Evolutionary conservation across 805 yeast genomes (phyloP).

Genomic region (Priceomyces melissophilus): DNA sequence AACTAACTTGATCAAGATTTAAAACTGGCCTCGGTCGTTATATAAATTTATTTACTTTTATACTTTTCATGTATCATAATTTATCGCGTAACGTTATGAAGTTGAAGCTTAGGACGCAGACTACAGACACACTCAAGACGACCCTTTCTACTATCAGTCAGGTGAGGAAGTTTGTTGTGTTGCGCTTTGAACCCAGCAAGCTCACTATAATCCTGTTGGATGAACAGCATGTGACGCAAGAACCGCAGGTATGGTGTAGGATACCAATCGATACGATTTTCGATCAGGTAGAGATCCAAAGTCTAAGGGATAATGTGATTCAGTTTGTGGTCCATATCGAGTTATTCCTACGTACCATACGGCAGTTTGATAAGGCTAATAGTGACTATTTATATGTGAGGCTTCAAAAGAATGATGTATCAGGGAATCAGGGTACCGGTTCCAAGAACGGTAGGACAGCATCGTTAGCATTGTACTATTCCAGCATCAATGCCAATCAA

Average conservation of each 20-base stretch:
- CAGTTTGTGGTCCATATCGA: constrained; percentile 63
- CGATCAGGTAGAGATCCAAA: constrained; percentile 48
- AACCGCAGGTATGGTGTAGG: constrained; percentile 70
- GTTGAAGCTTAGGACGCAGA: constrained; percentile 16
- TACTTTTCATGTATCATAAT: too few species aligned
- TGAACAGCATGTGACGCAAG: constrained; percentile 39
- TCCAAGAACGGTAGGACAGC: constrained; percentile 40
- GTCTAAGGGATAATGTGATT: constrained; percentile 52
- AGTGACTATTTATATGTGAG: constrained; percentile 50
- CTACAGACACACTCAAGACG: constrained; percentile 23
- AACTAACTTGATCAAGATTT: too few species aligned
- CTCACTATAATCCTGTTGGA: constrained; percentile 49
- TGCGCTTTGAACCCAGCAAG: constrained; percentile 51
- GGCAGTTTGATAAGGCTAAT: constrained; percentile 52
- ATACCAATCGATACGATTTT: constrained; percentile 44
- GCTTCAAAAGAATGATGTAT: constrained; percentile 43
- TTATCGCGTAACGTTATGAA: constrained; percentile 12
- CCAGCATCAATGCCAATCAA: constrained; percentile 40
- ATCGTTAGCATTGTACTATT: constrained; percentile 52
- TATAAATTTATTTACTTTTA: too few species aligned
- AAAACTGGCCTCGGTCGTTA: too few species aligned
- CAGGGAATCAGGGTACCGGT: constrained; percentile 19
- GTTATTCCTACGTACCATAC: constrained; percentile 53
- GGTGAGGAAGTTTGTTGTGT: constrained; percentile 52
- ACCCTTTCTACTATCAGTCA: constrained; percentile 49